Percentiles rank a stretch among this genome's conserved stretches.
These are phyloP conservation scores for Hypoxylon trugodes DNA, from an alignment of 495 filamentous ascomycete genomes.

Conservation along the genomic window DNA sequence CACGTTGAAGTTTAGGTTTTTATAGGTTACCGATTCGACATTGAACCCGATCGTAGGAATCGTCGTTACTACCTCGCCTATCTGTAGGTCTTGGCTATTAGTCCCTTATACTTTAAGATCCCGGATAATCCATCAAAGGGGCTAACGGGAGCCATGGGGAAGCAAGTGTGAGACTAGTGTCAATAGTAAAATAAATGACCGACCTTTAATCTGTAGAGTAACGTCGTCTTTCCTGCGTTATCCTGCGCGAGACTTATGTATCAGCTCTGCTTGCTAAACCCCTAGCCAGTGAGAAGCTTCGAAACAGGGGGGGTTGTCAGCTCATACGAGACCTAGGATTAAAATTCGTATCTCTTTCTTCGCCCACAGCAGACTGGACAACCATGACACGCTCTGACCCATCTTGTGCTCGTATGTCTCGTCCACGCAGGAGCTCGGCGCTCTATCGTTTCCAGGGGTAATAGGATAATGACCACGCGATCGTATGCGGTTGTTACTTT, in stretches of 20 bases:
- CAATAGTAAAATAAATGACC: constrained; percentile 29
- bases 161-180: not conserved
- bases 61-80: constrained; percentile 97
- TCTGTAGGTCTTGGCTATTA: constrained; percentile 59
- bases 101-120: not conserved
- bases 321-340: constrained; percentile 86
- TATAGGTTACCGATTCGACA: constrained; percentile 96
- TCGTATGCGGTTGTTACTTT: constrained; percentile 16
- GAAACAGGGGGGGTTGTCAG: constrained; percentile 43
- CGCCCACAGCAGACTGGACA: constrained; percentile 77
- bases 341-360: constrained; percentile 98
- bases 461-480: constrained; percentile 21
- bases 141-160: not conserved
- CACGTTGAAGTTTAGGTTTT: constrained; percentile 97
- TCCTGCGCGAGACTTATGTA: constrained; percentile 67
- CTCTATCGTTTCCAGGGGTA: not conserved
- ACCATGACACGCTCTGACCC: constrained; percentile 82
- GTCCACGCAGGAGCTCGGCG: constrained; percentile 11
- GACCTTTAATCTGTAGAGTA: constrained; percentile 96
- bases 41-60: constrained; percentile 99
- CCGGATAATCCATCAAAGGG: not conserved
- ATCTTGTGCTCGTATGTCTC: constrained; percentile 58
- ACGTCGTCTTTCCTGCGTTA: constrained; percentile 97
- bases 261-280: constrained; percentile 20
- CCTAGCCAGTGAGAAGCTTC: constrained; percentile 23